Evolutionary conservation across 768 basidiomycete species (phyloP).

Genomic region (Lentinula boryana): DNA sequence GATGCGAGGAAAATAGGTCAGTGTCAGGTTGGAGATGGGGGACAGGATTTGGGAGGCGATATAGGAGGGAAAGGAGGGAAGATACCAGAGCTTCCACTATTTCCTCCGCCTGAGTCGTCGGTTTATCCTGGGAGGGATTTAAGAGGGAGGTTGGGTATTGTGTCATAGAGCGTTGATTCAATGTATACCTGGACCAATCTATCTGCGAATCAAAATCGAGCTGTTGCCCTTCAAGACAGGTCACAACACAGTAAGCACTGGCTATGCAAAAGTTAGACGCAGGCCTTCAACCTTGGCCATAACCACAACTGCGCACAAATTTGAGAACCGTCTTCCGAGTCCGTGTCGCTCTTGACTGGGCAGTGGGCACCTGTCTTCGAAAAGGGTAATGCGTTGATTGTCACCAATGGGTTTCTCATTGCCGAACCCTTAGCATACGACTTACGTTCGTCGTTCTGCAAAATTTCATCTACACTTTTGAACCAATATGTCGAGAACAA

Average conservation of each 20-base stretch:
- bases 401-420: too few species aligned
- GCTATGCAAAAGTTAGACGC: too few species aligned
- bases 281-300: too few species aligned
- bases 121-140: neutral
- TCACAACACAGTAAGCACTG: too few species aligned
- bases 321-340: constrained; percentile 99
- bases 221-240: too few species aligned
- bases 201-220: too few species aligned
- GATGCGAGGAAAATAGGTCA: neutral
- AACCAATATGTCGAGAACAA: too few species aligned
- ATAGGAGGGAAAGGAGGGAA: too few species aligned
- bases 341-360: constrained; percentile 99
- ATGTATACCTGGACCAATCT: too few species aligned
- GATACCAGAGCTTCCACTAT: neutral
- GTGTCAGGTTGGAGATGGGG: neutral
- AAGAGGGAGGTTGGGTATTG: neutral
- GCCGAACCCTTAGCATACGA: constrained; percentile 22
- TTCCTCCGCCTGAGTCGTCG: neutral
- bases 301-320: constrained; percentile 8
- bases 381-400: constrained; percentile 78
- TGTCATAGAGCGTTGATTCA: too few species aligned
- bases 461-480: too few species aligned
- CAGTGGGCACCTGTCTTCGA: constrained; percentile 99
- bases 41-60: too few species aligned
- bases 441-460: neutral